These are phyloP conservation scores for Penicillium ochrochloron DNA, from an alignment of 495 filamentous ascomycete genomes.

Conservation along the genomic window DNA sequence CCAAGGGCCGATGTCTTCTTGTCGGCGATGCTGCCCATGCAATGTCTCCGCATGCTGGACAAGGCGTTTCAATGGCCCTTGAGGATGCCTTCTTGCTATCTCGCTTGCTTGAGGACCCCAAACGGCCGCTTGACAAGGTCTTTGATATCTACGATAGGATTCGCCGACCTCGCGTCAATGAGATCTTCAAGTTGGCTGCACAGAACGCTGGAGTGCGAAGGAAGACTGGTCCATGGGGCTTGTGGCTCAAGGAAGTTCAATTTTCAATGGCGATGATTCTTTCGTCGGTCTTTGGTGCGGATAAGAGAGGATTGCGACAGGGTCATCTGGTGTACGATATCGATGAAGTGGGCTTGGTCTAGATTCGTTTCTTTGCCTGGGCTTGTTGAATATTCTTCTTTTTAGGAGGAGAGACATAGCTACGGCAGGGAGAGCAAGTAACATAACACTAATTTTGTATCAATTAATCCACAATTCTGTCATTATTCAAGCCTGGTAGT, in stretches of 20 bases:
- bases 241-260: conserved; percentile 36
- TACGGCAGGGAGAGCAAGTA: background rate
- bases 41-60: conserved; percentile 49
- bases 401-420: background rate
- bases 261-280: conserved; percentile 21
- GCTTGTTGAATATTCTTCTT: background rate
- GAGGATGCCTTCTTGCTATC: conserved; percentile 50
- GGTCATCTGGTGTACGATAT: conserved; percentile 39
- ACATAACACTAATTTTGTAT: background rate
- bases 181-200: conserved; percentile 29
- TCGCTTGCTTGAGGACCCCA: conserved; percentile 35
- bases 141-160: conserved; percentile 34
- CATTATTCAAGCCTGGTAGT: background rate
- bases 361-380: background rate
- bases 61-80: conserved; percentile 52
- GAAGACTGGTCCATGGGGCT: conserved; percentile 26
- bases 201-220: conserved; percentile 28
- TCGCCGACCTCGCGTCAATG: conserved; percentile 36
- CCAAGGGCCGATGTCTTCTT: conserved; percentile 38
- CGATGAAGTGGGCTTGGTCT: conserved; percentile 25
- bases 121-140: conserved; percentile 23
- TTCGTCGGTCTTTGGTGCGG: conserved; percentile 25
- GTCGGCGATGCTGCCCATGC: conserved; percentile 52
- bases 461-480: background rate
- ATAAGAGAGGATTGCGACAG: conserved; percentile 32